Evolutionary conservation across 2,329 filamentous ascomycete species (phyloP).

Genomic region (Aspergillus sp.): DNA sequence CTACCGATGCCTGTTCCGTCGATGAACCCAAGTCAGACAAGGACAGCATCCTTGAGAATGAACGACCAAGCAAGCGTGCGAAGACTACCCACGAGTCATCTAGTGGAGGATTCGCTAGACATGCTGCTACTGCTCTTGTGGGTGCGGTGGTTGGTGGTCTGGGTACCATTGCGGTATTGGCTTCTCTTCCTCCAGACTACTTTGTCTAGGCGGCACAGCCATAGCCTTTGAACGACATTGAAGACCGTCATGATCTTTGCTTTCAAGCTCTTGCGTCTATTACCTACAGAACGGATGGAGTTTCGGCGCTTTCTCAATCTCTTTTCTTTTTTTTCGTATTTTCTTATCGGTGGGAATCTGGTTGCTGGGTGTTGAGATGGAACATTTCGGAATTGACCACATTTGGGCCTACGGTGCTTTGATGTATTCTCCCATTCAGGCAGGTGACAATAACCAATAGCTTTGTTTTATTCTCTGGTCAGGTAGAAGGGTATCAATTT

Average conservation of each 20-base stretch:
- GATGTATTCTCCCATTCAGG: not conserved
- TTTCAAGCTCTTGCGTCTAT: too few species aligned
- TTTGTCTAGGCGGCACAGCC: constrained; percentile 24
- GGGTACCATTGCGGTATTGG: constrained; percentile 36
- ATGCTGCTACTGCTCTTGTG: constrained; percentile 35
- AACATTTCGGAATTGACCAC: not conserved
- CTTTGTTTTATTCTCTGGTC: not conserved
- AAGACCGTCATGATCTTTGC: too few species aligned
- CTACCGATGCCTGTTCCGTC: constrained; percentile 6
- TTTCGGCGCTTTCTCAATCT: not conserved
- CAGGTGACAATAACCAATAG: not conserved
- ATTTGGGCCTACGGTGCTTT: not conserved
- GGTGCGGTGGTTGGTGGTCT: constrained; percentile 39
- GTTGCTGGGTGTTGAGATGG: not conserved
- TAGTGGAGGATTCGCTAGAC: constrained; percentile 22
- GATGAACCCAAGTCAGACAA: constrained; percentile 7
- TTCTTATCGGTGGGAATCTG: not conserved
- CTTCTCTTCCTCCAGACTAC: constrained; percentile 39
- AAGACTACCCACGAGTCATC: constrained; percentile 16
- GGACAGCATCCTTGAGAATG: constrained; percentile 3
- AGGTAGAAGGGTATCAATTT: too few species aligned
- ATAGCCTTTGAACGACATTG: constrained; percentile 1
- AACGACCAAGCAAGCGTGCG: constrained; percentile 23
- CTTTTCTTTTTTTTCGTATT: constrained; percentile 1
- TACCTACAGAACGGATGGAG: not conserved